These are phyloP conservation scores for Fagopyrum homotropicum DNA, from an alignment of 148 eudicot genomes.

Conservation along the genomic window DNA sequence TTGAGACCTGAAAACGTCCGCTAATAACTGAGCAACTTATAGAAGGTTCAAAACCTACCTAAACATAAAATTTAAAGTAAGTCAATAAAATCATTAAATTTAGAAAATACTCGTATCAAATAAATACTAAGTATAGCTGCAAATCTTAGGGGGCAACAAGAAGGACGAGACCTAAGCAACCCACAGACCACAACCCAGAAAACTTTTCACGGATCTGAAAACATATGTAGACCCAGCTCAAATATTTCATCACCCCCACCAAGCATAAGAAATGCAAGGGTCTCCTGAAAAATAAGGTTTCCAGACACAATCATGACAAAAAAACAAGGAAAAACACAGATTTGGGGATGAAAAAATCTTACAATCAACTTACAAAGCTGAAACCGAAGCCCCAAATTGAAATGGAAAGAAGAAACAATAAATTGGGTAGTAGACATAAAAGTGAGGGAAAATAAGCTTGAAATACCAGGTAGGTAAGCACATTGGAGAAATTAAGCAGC, in stretches of 20 bases:
- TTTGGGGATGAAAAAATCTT: neutral
- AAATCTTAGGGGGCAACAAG: neutral
- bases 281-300: neutral
- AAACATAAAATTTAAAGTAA: neutral
- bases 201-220: neutral
- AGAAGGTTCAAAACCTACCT: neutral
- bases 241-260: neutral
- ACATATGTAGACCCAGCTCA: neutral
- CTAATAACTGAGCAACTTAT: neutral
- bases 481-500: neutral
- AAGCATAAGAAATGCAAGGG: neutral
- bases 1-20: neutral
- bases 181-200: neutral
- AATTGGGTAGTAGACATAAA: neutral
- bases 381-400: neutral
- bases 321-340: neutral
- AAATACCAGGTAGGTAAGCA: neutral
- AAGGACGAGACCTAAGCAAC: constrained; percentile 1
- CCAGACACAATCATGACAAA: neutral
- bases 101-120: neutral
- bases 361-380: neutral
- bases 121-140: neutral
- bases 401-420: neutral
- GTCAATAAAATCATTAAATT: neutral
- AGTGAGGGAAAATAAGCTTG: neutral